Base-by-base conservation (phyloP, 1,284 basidiomycete genomes). In the Puccinia hordei region DNA sequence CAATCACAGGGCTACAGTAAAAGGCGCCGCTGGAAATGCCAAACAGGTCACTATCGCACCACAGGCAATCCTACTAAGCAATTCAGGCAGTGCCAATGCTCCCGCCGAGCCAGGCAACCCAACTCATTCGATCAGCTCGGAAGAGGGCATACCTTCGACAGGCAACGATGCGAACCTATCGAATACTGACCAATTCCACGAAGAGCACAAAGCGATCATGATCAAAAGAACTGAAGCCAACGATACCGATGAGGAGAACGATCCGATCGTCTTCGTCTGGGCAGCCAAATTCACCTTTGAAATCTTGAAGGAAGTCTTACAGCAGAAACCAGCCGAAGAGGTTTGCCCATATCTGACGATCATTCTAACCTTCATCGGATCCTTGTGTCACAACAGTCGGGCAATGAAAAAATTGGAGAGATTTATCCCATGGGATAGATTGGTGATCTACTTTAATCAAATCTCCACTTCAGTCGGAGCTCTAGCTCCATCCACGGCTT, bases 331-430 rank as follows among this genome's bases (percentile, higher is more conserved):
- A 15, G n/a, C 69, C 22, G 30, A 55, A 33, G 55, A 79, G 13
- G 89, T 89, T 12, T 87, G 76, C 57, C 93, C 95, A 0, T 98
- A 97, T 86, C 89, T 97, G 76, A 90, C 92, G 0, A 88, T 93
- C 82, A 85, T 97, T 65, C 88, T 97, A 61, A 98, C 95, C 0
- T 98, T 98, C 87, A 87, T 98, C 19, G 88, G 91, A 0, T 94
- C 93, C 0, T 85, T 94, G 46, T 86, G 91, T 80, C 91, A 91
- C 82, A 90, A 93, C 80, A 84, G 89, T 0, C 87, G 88, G 8
- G 90, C 90, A 0, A 88, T 91, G 38, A 85, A 87, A 0, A 86
- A 91, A 2, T 86, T 98, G 22, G 91, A 93, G 84, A 90, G 91
- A 9, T 88, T 89, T 65, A 88, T 99, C 5, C 95, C 96, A 0